A percentile compares a stretch with the other conserved stretches of the same genome.
Conservation (phyloP, 176 grass and related monocot genomes). For the Aegilops speltoides region DNA sequence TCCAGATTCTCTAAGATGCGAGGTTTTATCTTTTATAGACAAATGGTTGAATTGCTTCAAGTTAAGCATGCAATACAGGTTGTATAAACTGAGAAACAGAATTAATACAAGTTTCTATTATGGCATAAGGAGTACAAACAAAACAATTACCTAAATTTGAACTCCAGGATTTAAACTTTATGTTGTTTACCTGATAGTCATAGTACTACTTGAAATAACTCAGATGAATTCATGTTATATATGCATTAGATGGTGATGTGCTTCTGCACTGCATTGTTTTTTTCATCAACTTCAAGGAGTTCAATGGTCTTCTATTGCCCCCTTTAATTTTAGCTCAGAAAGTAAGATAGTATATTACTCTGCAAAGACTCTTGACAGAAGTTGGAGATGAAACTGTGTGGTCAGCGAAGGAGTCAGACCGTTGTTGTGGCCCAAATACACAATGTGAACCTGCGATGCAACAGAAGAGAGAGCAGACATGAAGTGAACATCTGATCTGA, state of each 20-base stretch:
- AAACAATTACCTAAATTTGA: not conserved
- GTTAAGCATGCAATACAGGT: not conserved
- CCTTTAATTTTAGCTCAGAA: not conserved
- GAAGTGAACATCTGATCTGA: constrained; percentile 35
- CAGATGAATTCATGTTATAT: not conserved
- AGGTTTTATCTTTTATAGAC: not conserved
- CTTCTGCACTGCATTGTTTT: not conserved
- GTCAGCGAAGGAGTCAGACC: constrained; percentile 65
- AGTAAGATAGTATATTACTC: constrained; percentile 47
- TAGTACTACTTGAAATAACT: not conserved
- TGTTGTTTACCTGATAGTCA: not conserved
- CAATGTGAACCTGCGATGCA: constrained; percentile 85
- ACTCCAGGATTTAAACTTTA: not conserved
- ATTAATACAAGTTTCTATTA: not conserved
- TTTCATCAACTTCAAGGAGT: not conserved
- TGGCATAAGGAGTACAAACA: not conserved
- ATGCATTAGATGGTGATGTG: not conserved
- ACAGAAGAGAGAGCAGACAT: constrained; percentile 18
- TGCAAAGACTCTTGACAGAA: constrained; percentile 80
- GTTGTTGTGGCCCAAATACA: constrained; percentile 79
- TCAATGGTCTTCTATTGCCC: not conserved
- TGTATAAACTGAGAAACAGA: not conserved
- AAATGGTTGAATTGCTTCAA: not conserved
- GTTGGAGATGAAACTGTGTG: constrained; percentile 56
- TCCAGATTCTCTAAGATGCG: not conserved